Conservation (phyloP, 2,329 filamentous ascomycete genomes). For the Alternaria rosae region DNA sequence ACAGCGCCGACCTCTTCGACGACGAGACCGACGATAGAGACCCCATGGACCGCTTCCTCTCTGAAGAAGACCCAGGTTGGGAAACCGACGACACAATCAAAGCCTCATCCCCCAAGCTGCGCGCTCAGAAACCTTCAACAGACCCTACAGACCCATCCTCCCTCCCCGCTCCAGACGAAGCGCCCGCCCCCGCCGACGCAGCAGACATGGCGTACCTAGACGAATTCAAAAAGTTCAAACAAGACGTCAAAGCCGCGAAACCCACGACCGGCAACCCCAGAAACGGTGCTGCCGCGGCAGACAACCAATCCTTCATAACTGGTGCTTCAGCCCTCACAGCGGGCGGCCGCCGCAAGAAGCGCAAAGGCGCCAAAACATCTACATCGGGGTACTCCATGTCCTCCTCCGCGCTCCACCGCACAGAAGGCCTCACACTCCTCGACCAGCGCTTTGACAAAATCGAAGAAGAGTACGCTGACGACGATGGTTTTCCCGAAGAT, state of each 20-base stretch:
- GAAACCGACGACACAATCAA: conserved; percentile 91
- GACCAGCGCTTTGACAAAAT: conserved; percentile 92
- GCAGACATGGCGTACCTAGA: conserved; percentile 84
- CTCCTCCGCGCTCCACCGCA: conserved; percentile 84
- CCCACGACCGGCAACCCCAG: conserved; percentile 14
- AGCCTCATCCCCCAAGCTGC: conserved; percentile 57
- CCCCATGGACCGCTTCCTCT: conserved; percentile 54
- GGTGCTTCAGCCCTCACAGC: conserved; percentile 70
- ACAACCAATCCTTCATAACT: conserved; percentile 74
- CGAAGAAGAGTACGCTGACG: conserved; percentile 76
- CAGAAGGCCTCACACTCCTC: conserved; percentile 82
- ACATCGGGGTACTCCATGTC: conserved; percentile 91
- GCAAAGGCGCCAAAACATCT: conserved; percentile 90
- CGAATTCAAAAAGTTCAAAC: conserved; percentile 95
- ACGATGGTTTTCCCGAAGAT: conserved; percentile 52
- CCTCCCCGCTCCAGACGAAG: conserved; percentile 45
- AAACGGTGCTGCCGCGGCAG: conserved; percentile 62
- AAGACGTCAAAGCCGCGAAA: conserved; percentile 65
- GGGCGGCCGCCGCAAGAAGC: conserved; percentile 87
- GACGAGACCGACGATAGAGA: conserved; percentile 34
- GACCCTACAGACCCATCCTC: conserved; percentile 59
- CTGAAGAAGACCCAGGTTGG: conserved; percentile 81
- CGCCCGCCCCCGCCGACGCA: conserved; percentile 43
- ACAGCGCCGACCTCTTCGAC: conserved; percentile 61
- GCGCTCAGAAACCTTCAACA: conserved; percentile 38